Base-by-base conservation (phyloP, 768 basidiomycete species). In the Pleurotus sapidus region DNA sequence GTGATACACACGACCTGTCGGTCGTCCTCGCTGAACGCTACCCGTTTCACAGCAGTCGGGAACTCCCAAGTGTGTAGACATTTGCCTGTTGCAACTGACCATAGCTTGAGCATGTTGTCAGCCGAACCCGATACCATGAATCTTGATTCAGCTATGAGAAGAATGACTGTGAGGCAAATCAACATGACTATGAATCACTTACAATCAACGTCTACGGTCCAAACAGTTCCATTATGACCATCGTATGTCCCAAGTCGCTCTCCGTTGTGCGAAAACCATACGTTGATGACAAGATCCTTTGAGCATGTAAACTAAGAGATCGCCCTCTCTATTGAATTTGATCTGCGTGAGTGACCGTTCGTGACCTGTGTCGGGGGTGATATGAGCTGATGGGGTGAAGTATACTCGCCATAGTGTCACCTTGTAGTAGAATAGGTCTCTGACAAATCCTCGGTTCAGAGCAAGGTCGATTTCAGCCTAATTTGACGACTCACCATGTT, bases 171-270 rank as follows among this genome's bases (percentile, higher is more conserved):
- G 42, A 25, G 17, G 37, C 9, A n/a, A 23, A 17, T 30, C 38
- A 39, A 14, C 37, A 20, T 17, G 17, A n/a, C 24, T 37, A 23
- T 24, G 55, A 58, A 25, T 37, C 58, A 77, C 92, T 73, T 73
- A 97, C 95, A 87, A 79, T 99, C 97, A 53, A 93, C 86, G 72
- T 96, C 95, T 63, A 95, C 84, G 51, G 95, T 95, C 97, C 97
- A 98, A 24, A 99, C 91, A 0, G 91, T 81, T 56, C 97, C 97
- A 66, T 98, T 99, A 73, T 97, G 87, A 40, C 95, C 97, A 46
- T 92, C 86, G 68, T 97, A 98, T 58, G 97, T 99, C 37, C 97
- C 97, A 65, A 99, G 73, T 58, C 97, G 82, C 78, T 98, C 97
- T 50, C 97, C 97, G 65, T 99, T 99, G 66, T 96, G 93, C 11